A percentile compares a stretch with the other conserved stretches of the same genome.
These are phyloP conservation scores for Colletotrichum limetticola DNA, from an alignment of 2,329 filamentous ascomycete genomes.

Conservation along the genomic window DNA sequence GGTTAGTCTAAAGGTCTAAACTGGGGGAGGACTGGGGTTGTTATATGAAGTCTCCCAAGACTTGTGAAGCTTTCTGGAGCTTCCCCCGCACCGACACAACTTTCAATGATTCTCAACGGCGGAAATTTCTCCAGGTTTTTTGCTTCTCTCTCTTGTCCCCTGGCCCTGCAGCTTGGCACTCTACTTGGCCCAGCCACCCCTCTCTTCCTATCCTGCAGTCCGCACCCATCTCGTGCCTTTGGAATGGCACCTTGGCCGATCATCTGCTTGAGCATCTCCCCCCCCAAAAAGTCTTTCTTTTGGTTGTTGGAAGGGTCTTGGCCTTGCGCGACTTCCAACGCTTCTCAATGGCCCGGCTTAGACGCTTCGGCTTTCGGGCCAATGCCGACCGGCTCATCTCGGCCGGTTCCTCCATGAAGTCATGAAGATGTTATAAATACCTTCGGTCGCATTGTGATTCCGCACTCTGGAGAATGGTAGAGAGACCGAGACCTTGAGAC, in stretches of 20 bases:
- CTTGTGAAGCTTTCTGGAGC: neutral
- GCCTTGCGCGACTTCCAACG: constrained; percentile 7
- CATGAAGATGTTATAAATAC: constrained; percentile 18
- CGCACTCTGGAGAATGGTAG: neutral
- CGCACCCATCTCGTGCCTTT: neutral
- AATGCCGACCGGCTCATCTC: constrained; percentile 24
- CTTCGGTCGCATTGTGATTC: neutral
- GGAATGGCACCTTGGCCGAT: neutral
- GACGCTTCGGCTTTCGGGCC: constrained; percentile 24
- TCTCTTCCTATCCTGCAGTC: neutral
- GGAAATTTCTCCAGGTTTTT: constrained; percentile 19
- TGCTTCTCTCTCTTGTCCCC: neutral
- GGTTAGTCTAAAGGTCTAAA: neutral
- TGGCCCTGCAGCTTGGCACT: constrained; percentile 13
- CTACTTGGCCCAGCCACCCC: constrained; percentile 14
- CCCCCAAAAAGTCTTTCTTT: neutral
- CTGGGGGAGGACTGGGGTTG: constrained; percentile 6
- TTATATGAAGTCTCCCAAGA: constrained; percentile 6
- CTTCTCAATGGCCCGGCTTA: constrained; percentile 31
- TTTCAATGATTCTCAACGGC: neutral
- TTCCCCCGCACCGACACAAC: constrained; percentile 20
- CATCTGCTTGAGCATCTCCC: neutral
- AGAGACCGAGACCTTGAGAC: neutral
- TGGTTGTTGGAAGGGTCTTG: constrained; percentile 8
- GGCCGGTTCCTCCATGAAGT: neutral